phyloP scores from a whole-genome alignment of 441 rosid species.

The Syzygium syzygioides region DNA sequence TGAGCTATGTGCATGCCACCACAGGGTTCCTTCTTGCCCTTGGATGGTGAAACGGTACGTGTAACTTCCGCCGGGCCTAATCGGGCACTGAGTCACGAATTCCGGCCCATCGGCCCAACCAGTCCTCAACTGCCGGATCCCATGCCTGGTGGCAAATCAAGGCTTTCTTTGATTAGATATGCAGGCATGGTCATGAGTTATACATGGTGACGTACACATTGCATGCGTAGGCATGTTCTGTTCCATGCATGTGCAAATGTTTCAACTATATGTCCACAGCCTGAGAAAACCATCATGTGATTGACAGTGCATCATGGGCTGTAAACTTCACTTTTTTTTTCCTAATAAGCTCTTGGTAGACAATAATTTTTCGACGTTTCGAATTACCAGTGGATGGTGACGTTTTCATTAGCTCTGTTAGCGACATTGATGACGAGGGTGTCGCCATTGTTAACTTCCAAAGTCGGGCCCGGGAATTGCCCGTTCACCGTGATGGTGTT shows the following conservation, averaged over 20 bases:
- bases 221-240: background rate
- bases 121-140: slow-evolving; percentile 61
- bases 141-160: slow-evolving; percentile 50
- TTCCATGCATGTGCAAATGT: background rate
- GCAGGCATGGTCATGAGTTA: background rate
- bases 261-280: background rate
- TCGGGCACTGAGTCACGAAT: slow-evolving; percentile 85
- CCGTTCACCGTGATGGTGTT: slow-evolving; percentile 81
- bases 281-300: background rate
- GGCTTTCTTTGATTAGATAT: background rate
- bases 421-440: slow-evolving; percentile 56
- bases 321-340: background rate
- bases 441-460: slow-evolving; percentile 72
- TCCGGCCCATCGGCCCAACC: slow-evolving; percentile 96
- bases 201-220: background rate
- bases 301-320: background rate
- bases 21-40: slow-evolving; percentile 83
- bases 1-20: slow-evolving; percentile 97
- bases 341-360: background rate
- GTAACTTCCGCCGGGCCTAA: slow-evolving; percentile 71
- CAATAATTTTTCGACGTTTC: background rate
- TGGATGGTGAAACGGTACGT: slow-evolving; percentile 75
- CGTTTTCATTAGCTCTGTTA: slow-evolving; percentile 64
- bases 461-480: slow-evolving; percentile 83
- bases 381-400: slow-evolving; percentile 81